Percentiles rank a stretch among this genome's conserved stretches.
phyloP scores from a whole-genome alignment of 306 rosid genomes.

The Citrullus amarus region DNA sequence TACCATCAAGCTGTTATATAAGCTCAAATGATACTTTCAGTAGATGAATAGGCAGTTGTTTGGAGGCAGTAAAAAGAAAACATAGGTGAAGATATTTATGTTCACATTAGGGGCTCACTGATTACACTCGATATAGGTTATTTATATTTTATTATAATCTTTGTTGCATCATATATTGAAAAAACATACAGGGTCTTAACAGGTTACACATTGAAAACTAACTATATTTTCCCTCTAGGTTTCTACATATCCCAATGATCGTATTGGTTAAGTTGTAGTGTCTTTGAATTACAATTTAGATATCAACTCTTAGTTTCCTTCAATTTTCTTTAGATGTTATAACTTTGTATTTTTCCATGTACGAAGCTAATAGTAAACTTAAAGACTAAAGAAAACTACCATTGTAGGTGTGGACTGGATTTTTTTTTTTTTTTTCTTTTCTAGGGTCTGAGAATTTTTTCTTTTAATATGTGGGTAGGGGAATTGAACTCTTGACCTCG shows the following conservation, averaged over 20 bases:
- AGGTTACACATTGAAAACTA: not conserved
- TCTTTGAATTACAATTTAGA: not conserved
- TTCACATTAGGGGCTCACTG: not conserved
- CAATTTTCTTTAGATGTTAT: not conserved
- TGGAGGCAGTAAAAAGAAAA: not conserved
- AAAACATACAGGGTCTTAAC: not conserved
- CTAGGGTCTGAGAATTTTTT: too few relatives aligned
- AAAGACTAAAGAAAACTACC: not conserved
- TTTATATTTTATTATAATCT: not conserved
- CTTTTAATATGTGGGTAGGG: too few relatives aligned
- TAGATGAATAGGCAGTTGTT: not conserved
- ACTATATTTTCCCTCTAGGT: not conserved
- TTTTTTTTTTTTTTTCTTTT: too few relatives aligned
- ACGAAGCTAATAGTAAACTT: not conserved
- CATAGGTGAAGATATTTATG: not conserved
- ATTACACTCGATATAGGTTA: not conserved
- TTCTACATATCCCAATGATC: not conserved
- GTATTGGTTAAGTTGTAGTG: not conserved
- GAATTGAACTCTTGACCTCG: too few relatives aligned
- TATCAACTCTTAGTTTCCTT: not conserved
- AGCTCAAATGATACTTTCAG: not conserved
- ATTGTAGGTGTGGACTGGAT: too few relatives aligned
- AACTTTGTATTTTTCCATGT: not conserved
- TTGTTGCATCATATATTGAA: conserved; percentile 1
- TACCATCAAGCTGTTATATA: not conserved